Base-by-base conservation (phyloP, 2,329 filamentous ascomycete genomes). In the Pseudocercospora vitis region DNA sequence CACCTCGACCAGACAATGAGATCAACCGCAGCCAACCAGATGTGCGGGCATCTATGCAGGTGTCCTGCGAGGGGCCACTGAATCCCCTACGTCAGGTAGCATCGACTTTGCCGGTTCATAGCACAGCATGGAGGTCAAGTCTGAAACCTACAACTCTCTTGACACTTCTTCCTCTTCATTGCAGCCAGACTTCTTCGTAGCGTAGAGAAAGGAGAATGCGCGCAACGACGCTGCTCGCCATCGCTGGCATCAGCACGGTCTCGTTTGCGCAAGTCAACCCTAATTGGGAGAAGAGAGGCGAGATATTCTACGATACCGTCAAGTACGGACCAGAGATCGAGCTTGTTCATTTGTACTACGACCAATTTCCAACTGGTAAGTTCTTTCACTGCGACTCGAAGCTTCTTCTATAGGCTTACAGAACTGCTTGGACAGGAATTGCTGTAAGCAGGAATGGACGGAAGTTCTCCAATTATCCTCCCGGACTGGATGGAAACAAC, bases 381-480 rank as follows among this genome's bases (percentile, higher is more conserved):
- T n/a, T n/a, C n/a, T n/a, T n/a, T n/a, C n/a, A n/a, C n/a, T n/a
- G n/a, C n/a, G n/a, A n/a, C n/a, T n/a, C n/a, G n/a, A n/a, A n/a
- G n/a, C n/a, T n/a, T n/a, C n/a, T n/a, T n/a, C n/a, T n/a, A n/a
- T n/a, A n/a, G n/a, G n/a, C n/a, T n/a, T n/a, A n/a, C n/a, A n/a
- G n/a, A n/a, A n/a, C n/a, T n/a, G n/a, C n/a, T n/a, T n/a, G n/a
- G n/a, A n/a, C n/a, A n/a, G 74, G 74, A 4, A 70, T 78, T 6
- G 73, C 74, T 12, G 69, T 79, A 2, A 78, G 77, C 1, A 69
- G 70, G 4, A 71, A 64, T 3, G 76, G 76, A 1, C 71, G 76
- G 31, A 75, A 73, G 57, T 79, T 80, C 60, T 75, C 75, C 3
- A 78, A 77, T 56, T 79, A 77, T 50, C 75, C 76, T 4, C 67